Percentiles rank a stretch among this genome's conserved stretches.
Evolutionary conservation across 2,329 filamentous ascomycete species (phyloP).

Genomic region (Corinectria fuckeliana): DNA sequence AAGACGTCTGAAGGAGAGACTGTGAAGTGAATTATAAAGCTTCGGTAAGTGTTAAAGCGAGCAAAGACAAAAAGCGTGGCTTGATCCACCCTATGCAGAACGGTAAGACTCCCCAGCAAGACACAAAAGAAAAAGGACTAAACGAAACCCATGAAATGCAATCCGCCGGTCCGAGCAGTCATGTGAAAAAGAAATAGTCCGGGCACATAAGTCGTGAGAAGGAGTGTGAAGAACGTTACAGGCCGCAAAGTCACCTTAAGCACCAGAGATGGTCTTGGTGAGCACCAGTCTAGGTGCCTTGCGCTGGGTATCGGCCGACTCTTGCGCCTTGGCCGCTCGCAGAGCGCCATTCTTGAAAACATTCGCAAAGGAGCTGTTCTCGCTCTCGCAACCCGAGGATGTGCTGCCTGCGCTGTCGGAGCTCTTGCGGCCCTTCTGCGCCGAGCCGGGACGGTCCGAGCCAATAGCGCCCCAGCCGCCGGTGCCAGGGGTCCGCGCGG

Average conservation of each 20-base stretch:
- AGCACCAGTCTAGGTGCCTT: constrained; percentile 87
- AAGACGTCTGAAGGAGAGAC: constrained; percentile 48
- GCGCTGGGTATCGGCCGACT: constrained; percentile 68
- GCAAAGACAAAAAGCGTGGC: constrained; percentile 30
- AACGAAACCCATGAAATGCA: constrained; percentile 41
- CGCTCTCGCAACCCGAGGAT: constrained; percentile 50
- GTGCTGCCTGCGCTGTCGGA: constrained; percentile 71
- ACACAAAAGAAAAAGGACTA: constrained; percentile 35
- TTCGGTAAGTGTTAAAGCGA: constrained; percentile 36
- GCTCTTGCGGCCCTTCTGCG: constrained; percentile 69
- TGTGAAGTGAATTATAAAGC: constrained; percentile 50
- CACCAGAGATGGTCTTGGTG: constrained; percentile 59
- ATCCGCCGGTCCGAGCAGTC: constrained; percentile 45
- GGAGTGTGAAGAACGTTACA: constrained; percentile 25
- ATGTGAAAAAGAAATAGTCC: constrained; percentile 44
- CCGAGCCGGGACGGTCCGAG: constrained; percentile 78
- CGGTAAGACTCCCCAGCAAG: constrained; percentile 34
- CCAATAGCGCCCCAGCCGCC: constrained; percentile 81
- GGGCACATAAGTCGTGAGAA: constrained; percentile 48
- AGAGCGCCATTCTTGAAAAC: constrained; percentile 67
- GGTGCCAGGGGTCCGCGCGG: constrained; percentile 78
- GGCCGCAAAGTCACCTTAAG: constrained; percentile 35
- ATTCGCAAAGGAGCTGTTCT: constrained; percentile 68
- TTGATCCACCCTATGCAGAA: constrained; percentile 34
- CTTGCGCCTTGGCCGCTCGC: constrained; percentile 58